phyloP scores from a whole-genome alignment of 768 basidiomycete species.

The Lactifluus volemus region DNA sequence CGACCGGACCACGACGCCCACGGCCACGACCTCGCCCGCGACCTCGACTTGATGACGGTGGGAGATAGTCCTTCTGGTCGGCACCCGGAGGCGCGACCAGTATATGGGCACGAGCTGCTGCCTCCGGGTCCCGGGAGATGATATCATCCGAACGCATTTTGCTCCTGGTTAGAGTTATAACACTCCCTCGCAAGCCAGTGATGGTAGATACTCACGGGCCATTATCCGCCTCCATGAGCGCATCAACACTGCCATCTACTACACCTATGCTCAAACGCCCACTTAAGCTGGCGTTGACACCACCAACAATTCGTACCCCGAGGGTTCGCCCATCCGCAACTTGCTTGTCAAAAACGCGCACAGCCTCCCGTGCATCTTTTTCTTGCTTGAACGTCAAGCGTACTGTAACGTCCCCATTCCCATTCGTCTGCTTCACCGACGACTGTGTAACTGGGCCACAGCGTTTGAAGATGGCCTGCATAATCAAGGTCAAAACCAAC shows the following conservation, averaged over 20 bases:
- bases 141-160: constrained; percentile 22
- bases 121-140: constrained; percentile 17
- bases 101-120: constrained; percentile 18
- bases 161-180: neutral
- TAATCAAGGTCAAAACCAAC: neutral
- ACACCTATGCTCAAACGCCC: constrained; percentile 18
- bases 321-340: constrained; percentile 20
- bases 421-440: constrained; percentile 5
- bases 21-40: constrained; percentile 15
- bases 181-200: neutral
- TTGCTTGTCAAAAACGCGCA: constrained; percentile 15
- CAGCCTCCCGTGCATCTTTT: constrained; percentile 18
- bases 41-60: neutral
- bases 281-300: constrained; percentile 19
- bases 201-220: constrained; percentile 14
- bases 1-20: neutral
- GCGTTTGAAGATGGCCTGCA: constrained; percentile 20
- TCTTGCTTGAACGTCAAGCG: constrained; percentile 21
- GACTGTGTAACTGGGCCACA: constrained; percentile 20
- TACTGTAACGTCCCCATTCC: constrained; percentile 17
- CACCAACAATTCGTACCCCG: constrained; percentile 18
- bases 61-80: constrained; percentile 17
- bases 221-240: constrained; percentile 10
- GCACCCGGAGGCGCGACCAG: constrained; percentile 19
- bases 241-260: constrained; percentile 18